phyloP scores from a whole-genome alignment of 2,329 filamentous ascomycete genomes.

The Cladophialophora chaetospira region DNA sequence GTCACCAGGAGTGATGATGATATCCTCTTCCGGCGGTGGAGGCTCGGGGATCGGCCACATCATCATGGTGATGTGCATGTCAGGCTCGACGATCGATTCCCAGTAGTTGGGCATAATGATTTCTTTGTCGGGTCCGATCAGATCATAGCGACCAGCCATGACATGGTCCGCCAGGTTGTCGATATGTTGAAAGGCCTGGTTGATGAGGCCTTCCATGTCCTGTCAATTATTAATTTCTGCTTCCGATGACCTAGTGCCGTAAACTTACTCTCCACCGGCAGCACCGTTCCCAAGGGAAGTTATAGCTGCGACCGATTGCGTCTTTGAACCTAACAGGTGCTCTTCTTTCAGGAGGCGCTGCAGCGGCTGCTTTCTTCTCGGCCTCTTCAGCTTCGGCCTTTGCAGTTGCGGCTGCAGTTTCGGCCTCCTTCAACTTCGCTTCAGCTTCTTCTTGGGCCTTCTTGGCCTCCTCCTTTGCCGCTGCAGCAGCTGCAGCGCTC shows the following conservation, averaged over 20 bases:
- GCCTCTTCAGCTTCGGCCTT: conserved; percentile 36
- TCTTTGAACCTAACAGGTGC: conserved; percentile 87
- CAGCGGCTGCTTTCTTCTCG: conserved; percentile 37
- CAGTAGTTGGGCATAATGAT: conserved; percentile 81
- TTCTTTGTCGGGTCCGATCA: conserved; percentile 76
- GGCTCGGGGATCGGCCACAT: conserved; percentile 64
- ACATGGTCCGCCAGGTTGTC: conserved; percentile 76
- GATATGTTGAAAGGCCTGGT: conserved; percentile 79
- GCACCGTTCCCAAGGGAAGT: conserved; percentile 84
- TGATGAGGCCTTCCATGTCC: conserved; percentile 86
- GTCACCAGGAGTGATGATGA: conserved; percentile 19
- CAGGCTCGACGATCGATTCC: conserved; percentile 78
- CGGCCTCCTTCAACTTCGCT: conserved; percentile 38
- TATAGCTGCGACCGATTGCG: conserved; percentile 86
- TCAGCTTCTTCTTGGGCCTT: conserved; percentile 39
- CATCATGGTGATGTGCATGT: conserved; percentile 71
- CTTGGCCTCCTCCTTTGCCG: conserved; percentile 34
- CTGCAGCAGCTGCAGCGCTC: conserved; percentile 41
- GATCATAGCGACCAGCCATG: conserved; percentile 75
- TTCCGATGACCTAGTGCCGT: not conserved
- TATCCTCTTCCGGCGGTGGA: conserved; percentile 25
- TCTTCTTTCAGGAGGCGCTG: conserved; percentile 60
- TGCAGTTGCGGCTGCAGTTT: conserved; percentile 38
- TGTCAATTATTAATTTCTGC: conserved; percentile 39
- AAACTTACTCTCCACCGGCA: conserved; percentile 75